Evolutionary conservation across 2,329 filamentous ascomycete genomes (phyloP).

Genomic region (Celoporthe dispersa): DNA sequence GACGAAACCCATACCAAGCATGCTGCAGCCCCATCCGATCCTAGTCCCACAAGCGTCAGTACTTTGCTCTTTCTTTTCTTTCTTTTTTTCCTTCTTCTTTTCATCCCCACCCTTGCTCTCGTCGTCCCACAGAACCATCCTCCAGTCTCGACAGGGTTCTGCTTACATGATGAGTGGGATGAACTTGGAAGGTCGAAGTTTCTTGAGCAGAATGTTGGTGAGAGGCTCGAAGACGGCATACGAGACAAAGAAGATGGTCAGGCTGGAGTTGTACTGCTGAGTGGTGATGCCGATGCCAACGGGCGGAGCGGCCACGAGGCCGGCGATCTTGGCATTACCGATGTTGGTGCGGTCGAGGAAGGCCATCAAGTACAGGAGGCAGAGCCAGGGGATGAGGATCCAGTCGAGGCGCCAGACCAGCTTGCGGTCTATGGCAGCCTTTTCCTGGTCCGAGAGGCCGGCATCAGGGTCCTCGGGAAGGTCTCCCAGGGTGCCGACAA

Average conservation of each 20-base stretch:
- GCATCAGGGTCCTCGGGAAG: constrained; percentile 40
- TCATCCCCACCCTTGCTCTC: background rate
- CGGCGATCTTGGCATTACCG: constrained; percentile 68
- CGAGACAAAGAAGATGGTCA: constrained; percentile 86
- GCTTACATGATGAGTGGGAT: constrained; percentile 78
- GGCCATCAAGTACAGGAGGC: constrained; percentile 73
- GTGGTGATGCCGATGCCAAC: constrained; percentile 64
- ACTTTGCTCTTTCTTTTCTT: no score
- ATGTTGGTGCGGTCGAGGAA: constrained; percentile 81
- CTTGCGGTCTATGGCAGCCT: constrained; percentile 38
- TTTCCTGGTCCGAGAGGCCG: constrained; percentile 37
- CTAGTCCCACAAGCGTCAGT: constrained; percentile 39
- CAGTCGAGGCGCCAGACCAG: constrained; percentile 40
- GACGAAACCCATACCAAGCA: constrained; percentile 72
- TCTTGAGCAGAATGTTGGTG: constrained; percentile 82
- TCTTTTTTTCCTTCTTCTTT: no score
- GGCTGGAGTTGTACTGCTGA: constrained; percentile 71
- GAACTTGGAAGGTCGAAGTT: constrained; percentile 75
- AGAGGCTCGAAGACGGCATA: constrained; percentile 80
- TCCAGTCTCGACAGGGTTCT: no score
- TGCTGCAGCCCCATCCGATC: constrained; percentile 67
- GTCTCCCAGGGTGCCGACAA: constrained; percentile 27
- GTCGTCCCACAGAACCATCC: background rate
- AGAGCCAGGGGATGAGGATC: constrained; percentile 44
- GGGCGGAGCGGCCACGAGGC: constrained; percentile 40